Evolutionary conservation across 441 rosid genomes (phyloP).

Genomic region (Populus hybrid): DNA sequence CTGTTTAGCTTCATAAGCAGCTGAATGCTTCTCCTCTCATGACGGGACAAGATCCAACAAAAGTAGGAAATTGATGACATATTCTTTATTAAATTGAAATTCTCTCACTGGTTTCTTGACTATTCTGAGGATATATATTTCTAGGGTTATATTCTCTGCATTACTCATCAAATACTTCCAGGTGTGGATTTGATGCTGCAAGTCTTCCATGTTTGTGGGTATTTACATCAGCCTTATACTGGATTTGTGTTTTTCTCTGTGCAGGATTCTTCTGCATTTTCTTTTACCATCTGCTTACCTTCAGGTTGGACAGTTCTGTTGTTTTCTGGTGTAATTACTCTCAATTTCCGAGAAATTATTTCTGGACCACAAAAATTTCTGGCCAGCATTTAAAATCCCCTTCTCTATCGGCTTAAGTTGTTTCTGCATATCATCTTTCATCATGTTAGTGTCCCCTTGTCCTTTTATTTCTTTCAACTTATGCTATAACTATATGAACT

Average conservation of each 20-base stretch:
- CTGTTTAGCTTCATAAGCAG: background rate
- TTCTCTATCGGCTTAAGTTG: constrained; percentile 57
- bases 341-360: constrained; percentile 56
- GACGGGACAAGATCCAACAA: constrained; percentile 55
- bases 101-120: constrained; percentile 44
- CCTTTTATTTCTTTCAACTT: background rate
- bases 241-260: constrained; percentile 5
- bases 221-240: constrained; percentile 8
- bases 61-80: constrained; percentile 44
- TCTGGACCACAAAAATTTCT: constrained; percentile 59
- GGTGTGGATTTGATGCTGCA: constrained; percentile 36
- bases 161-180: constrained; percentile 68
- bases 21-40: constrained; percentile 15
- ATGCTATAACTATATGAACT: background rate
- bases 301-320: constrained; percentile 62
- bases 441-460: constrained; percentile 53
- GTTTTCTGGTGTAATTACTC: constrained; percentile 52
- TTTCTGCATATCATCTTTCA: constrained; percentile 58
- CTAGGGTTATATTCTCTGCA: constrained; percentile 71
- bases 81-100: background rate
- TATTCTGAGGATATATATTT: constrained; percentile 54
- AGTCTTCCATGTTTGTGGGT: constrained; percentile 9
- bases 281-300: constrained; percentile 62
- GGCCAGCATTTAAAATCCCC: constrained; percentile 63
- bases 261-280: constrained; percentile 62